phyloP scores from a whole-genome alignment of 108 stramenopile species.

The Epithemia pelagica region DNA sequence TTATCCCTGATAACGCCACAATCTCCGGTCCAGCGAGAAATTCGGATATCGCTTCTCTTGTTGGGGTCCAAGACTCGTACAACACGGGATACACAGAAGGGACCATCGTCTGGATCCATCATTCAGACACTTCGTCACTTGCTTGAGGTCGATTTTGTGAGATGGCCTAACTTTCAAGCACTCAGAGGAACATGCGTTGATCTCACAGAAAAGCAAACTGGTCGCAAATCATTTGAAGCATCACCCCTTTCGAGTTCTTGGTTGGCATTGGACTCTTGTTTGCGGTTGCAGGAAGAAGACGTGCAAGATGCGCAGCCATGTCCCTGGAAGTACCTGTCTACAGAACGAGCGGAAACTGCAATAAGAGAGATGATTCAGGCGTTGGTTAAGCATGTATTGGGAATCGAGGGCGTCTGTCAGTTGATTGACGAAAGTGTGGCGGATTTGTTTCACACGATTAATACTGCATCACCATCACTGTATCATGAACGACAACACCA shows the following conservation, averaged over 20 bases:
- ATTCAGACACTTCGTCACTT: no score
- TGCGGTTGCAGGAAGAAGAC: no score
- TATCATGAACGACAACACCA: background rate
- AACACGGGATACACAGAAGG: no score
- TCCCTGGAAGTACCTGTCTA: background rate
- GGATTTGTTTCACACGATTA: background rate
- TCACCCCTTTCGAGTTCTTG: no score
- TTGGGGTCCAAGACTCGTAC: background rate
- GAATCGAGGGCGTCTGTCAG: background rate
- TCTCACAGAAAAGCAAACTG: no score
- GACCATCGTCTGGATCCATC: no score
- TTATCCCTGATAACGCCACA: background rate
- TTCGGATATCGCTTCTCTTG: background rate
- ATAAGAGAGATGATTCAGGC: background rate
- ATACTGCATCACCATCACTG: background rate
- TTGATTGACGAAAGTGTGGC: background rate
- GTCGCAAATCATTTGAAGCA: no score
- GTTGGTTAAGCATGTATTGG: background rate
- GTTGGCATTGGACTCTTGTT: no score
- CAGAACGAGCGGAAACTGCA: background rate
- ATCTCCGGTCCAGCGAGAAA: background rate
- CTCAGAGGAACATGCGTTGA: no score
- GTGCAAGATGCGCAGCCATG: no score
- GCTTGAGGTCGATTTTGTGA: background rate
- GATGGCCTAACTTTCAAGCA: background rate